Evolutionary conservation across 2,329 filamentous ascomycete genomes (phyloP), one percentile per base, ranked within the genome.

Genomic region (Metarhizium guizhouense): DNA sequence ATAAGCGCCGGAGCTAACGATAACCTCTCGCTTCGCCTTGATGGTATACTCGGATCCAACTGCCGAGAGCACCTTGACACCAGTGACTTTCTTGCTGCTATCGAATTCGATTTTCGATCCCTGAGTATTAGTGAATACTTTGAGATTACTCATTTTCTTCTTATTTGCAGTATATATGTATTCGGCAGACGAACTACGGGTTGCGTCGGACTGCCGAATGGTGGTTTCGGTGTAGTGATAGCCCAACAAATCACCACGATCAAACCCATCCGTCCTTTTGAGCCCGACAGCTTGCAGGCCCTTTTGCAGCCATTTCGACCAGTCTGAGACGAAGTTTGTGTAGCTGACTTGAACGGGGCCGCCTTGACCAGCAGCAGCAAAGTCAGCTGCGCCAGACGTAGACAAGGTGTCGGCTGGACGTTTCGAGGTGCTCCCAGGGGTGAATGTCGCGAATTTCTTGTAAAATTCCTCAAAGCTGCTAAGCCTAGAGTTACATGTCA

Each of bases 41-140:
- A 55, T n/a, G 7, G 38, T 47, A 30, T 51, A 55, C n/a, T 43
- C 32, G 34, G 48, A 20, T 6, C 48, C 48, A 20, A 47, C 32
- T 6, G 51, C 25, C 1, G 54, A 51, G 8, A 25, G 29, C 7
- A 67, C 69, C 29, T 63, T 47, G 1, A 77, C 76, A 5, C 73
- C 73, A 0, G 65, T 72, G 0, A 74, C 76, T 50, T 65, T 72
- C 43, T 66, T 74, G 1, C 68, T 58, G 0, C 43, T 43, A 52
- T 75, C 61, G 49, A 79, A 81, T 0, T 78, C 29, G 1, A 82
- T 70, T 47, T 68, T 72, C 59, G 74, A 72, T 2, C 73, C 78
- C 4, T 73, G 64, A 0, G 75, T 76, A 4, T 68, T 55, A 0
- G 63, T 65, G 52, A 74, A 78, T 0, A 79, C 63, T 3, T 64